Conservation (phyloP, 805 yeast species). For the Ogataea trehalophila region DNA sequence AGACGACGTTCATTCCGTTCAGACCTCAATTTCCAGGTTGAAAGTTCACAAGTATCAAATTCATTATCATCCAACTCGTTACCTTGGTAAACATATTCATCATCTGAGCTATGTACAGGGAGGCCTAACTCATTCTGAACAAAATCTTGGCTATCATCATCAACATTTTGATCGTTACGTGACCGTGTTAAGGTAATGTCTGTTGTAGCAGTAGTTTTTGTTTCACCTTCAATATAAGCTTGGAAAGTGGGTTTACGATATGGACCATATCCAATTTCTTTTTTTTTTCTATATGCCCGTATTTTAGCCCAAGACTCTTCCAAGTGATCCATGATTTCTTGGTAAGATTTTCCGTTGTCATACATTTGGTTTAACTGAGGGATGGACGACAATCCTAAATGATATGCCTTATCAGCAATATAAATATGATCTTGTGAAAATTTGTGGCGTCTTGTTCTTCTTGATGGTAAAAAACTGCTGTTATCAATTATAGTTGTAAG, state of each 20-base stretch:
- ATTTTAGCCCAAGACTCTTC: slow-evolving; percentile 21
- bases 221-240: slow-evolving; percentile 18
- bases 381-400: slow-evolving; percentile 28
- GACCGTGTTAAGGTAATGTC: not conserved
- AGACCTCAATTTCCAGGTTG: not conserved
- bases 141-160: slow-evolving; percentile 9
- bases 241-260: slow-evolving; percentile 21
- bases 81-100: slow-evolving; percentile 13
- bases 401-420: slow-evolving; percentile 30
- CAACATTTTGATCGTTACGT: not conserved
- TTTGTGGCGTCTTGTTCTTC: slow-evolving; percentile 26
- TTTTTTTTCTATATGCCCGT: slow-evolving; percentile 20
- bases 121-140: too few species aligned
- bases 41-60: not conserved
- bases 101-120: slow-evolving; percentile 15
- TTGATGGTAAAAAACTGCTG: not conserved
- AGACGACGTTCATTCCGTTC: too few species aligned
- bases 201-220: too few species aligned
- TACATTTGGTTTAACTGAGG: slow-evolving; percentile 25
- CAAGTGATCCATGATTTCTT: slow-evolving; percentile 23
- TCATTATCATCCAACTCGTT: slow-evolving; percentile 9
- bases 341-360: slow-evolving; percentile 26
- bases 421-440: slow-evolving; percentile 33
- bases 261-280: slow-evolving; percentile 28
- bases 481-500: not conserved